Evolutionary conservation across 2,329 filamentous ascomycete genomes (phyloP).

Genomic region (Westerdykella sp.): DNA sequence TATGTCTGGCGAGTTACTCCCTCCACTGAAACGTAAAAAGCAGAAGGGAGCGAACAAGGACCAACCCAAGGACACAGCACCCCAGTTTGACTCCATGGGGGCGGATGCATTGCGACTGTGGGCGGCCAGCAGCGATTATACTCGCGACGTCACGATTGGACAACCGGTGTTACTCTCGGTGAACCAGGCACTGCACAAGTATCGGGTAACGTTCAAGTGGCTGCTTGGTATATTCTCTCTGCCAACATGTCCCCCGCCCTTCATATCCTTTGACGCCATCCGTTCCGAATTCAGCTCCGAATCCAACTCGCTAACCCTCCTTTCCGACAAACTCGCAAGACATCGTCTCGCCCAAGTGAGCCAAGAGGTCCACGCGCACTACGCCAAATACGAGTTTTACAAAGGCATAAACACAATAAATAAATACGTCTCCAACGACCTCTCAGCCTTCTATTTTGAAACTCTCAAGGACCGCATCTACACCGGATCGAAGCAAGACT

Average conservation of each 20-base stretch:
- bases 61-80: slow-evolving; percentile 30
- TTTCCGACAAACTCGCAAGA: slow-evolving; percentile 61
- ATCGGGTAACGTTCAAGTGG: slow-evolving; percentile 85
- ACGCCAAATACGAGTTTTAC: slow-evolving; percentile 73
- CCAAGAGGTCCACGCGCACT: slow-evolving; percentile 58
- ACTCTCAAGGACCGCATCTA: slow-evolving; percentile 88
- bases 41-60: slow-evolving; percentile 40
- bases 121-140: slow-evolving; percentile 90
- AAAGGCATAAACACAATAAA: slow-evolving; percentile 68
- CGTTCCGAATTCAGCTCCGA: slow-evolving; percentile 7
- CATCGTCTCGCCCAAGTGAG: slow-evolving; percentile 65
- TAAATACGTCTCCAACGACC: slow-evolving; percentile 71
- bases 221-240: slow-evolving; percentile 61
- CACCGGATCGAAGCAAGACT: slow-evolving; percentile 64
- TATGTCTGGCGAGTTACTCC: slow-evolving; percentile 74
- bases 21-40: slow-evolving; percentile 61
- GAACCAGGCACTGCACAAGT: slow-evolving; percentile 74
- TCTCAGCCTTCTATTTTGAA: slow-evolving; percentile 93
- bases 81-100: slow-evolving; percentile 64
- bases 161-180: slow-evolving; percentile 69
- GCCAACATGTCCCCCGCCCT: slow-evolving; percentile 32
- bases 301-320: slow-evolving; percentile 7
- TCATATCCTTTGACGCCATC: slow-evolving; percentile 18
- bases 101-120: slow-evolving; percentile 83
- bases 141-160: slow-evolving; percentile 76